Evolutionary conservation across 345 rosid genomes (phyloP).

Genomic region (Pistacia vera): DNA sequence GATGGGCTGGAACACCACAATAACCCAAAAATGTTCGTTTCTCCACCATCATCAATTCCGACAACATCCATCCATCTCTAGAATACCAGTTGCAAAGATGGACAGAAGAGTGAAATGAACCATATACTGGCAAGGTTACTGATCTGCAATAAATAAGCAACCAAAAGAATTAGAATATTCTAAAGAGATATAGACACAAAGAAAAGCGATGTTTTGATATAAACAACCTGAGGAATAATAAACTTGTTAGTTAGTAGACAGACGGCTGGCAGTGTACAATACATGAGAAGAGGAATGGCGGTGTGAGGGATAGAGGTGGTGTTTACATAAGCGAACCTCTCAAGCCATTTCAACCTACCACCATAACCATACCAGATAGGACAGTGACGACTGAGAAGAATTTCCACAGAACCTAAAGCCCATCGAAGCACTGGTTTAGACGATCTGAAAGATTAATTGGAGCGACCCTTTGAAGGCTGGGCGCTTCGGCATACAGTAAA

Average conservation of each 20-base stretch:
- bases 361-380: constrained; percentile 94
- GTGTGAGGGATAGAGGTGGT: constrained; percentile 91
- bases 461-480: constrained; percentile 94
- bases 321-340: constrained; percentile 84
- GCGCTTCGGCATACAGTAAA: constrained; percentile 89
- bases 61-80: constrained; percentile 98
- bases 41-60: constrained; percentile 99
- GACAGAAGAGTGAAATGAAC: constrained; percentile 91
- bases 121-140: constrained; percentile 91
- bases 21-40: constrained; percentile 96
- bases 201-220: background rate
- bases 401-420: constrained; percentile 94
- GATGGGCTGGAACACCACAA: constrained; percentile 90
- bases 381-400: constrained; percentile 93
- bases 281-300: constrained; percentile 82
- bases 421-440: constrained; percentile 96
- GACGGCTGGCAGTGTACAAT: constrained; percentile 89
- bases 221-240: constrained; percentile 87
- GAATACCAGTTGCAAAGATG: constrained; percentile 88
- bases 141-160: constrained; percentile 49
- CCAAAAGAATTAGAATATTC: constrained; percentile 4
- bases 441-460: constrained; percentile 97
- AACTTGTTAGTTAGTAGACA: constrained; percentile 93
- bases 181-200: background rate
- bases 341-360: constrained; percentile 89